A percentile compares a stretch with the other conserved stretches of the same genome.
These are phyloP conservation scores for Colletotrichum aenigma DNA, from an alignment of 2,329 filamentous ascomycete genomes.

Conservation along the genomic window DNA sequence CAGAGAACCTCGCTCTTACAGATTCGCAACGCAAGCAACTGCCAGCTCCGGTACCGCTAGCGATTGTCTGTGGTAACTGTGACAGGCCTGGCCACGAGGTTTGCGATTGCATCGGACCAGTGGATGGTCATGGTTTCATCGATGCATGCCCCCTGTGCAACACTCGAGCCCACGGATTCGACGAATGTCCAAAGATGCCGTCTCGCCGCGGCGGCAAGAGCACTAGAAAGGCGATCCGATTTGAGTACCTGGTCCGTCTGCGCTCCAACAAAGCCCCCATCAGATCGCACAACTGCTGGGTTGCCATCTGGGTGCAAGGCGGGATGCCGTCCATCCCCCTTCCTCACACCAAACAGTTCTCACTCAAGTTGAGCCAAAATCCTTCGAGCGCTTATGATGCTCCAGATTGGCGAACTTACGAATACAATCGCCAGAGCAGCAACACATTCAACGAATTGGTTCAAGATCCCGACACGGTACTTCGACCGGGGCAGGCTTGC, in stretches of 20 bases:
- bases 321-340: neutral
- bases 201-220: neutral
- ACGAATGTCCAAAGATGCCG: neutral
- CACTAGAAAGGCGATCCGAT: neutral
- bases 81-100: neutral
- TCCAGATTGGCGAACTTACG: neutral
- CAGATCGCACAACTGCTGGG: neutral
- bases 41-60: neutral
- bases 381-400: neutral
- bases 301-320: neutral
- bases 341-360: neutral
- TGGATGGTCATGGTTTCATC: neutral
- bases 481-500: neutral
- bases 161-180: neutral
- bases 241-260: neutral
- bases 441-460: neutral
- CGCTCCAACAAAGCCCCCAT: conserved; percentile 2
- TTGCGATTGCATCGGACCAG: neutral
- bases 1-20: neutral
- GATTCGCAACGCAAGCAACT: neutral
- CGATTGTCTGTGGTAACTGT: neutral
- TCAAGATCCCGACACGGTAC: neutral
- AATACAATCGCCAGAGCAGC: neutral
- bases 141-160: conserved; percentile 3
- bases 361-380: neutral